Evolutionary conservation across 2,329 filamentous ascomycete genomes (phyloP).

Genomic region (Cytospora chrysosperma): DNA sequence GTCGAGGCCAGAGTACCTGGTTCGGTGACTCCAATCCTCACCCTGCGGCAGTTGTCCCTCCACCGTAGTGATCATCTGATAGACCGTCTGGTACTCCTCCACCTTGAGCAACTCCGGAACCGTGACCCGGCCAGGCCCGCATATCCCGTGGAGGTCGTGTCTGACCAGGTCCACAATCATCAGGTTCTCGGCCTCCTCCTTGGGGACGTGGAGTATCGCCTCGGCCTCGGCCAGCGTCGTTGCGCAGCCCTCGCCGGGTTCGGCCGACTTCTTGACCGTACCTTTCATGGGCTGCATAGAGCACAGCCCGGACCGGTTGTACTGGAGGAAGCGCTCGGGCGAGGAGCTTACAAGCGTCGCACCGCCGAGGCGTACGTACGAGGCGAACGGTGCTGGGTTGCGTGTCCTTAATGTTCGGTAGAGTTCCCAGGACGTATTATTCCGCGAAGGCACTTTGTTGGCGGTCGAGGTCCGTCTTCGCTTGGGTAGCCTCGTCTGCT

Average conservation of each 20-base stretch:
- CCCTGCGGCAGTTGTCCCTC: slow-evolving; percentile 59
- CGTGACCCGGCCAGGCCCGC: slow-evolving; percentile 68
- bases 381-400: slow-evolving; percentile 83
- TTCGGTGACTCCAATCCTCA: slow-evolving; percentile 16
- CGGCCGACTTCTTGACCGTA: slow-evolving; percentile 77
- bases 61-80: slow-evolving; percentile 86
- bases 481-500: neutral
- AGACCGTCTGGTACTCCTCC: slow-evolving; percentile 89
- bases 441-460: slow-evolving; percentile 6
- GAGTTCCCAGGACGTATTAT: slow-evolving; percentile 60
- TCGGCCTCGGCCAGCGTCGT: slow-evolving; percentile 69
- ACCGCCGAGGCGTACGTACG: slow-evolving; percentile 69
- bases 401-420: slow-evolving; percentile 68
- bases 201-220: slow-evolving; percentile 71
- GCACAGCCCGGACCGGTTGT: slow-evolving; percentile 53
- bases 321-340: slow-evolving; percentile 81
- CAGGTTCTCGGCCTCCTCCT: slow-evolving; percentile 92
- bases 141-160: slow-evolving; percentile 86
- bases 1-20: slow-evolving; percentile 63
- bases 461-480: slow-evolving; percentile 22
- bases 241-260: slow-evolving; percentile 36
- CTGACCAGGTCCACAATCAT: slow-evolving; percentile 99
- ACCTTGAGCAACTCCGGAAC: slow-evolving; percentile 81
- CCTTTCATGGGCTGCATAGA: slow-evolving; percentile 95
- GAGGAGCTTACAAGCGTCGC: slow-evolving; percentile 78